Conservation (phyloP, 352 stramenopile species). For the Phytophthora sojae region DNA sequence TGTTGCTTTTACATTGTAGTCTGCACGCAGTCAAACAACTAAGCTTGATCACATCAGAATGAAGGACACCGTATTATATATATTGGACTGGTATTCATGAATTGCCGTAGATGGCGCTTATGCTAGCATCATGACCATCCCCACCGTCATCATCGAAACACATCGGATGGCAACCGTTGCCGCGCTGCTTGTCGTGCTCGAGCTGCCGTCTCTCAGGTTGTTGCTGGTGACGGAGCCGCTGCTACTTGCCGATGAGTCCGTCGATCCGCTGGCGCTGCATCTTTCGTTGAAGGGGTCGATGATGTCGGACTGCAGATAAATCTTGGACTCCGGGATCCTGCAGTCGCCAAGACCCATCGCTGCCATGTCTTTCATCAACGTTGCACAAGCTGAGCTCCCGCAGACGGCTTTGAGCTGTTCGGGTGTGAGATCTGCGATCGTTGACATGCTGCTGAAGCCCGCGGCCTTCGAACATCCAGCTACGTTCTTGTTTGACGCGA, state of each 20-base stretch:
- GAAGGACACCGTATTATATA: neutral
- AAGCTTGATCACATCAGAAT: neutral
- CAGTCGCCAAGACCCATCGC: constrained; percentile 16
- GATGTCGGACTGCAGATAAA: constrained; percentile 18
- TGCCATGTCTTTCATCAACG: constrained; percentile 11
- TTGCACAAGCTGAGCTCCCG: constrained; percentile 11
- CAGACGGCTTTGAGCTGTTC: constrained; percentile 17
- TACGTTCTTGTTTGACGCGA: constrained; percentile 9
- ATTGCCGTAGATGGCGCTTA: neutral
- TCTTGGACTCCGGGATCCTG: constrained; percentile 19
- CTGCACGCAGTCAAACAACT: neutral
- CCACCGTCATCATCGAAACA: constrained; percentile 3
- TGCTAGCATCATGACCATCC: neutral
- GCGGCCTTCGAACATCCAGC: constrained; percentile 6
- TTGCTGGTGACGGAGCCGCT: neutral
- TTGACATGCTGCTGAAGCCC: constrained; percentile 13
- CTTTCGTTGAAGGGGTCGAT: constrained; percentile 11
- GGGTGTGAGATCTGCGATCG: constrained; percentile 6
- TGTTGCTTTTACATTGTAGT: neutral
- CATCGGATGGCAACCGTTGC: neutral
- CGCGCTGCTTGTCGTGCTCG: constrained; percentile 9
- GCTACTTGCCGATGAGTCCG: neutral
- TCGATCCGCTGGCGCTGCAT: constrained; percentile 9
- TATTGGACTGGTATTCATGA: neutral
- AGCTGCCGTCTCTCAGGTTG: constrained; percentile 9